Conservation (phyloP, 768 basidiomycete species). For the Leccinum fibrillosum region DNA sequence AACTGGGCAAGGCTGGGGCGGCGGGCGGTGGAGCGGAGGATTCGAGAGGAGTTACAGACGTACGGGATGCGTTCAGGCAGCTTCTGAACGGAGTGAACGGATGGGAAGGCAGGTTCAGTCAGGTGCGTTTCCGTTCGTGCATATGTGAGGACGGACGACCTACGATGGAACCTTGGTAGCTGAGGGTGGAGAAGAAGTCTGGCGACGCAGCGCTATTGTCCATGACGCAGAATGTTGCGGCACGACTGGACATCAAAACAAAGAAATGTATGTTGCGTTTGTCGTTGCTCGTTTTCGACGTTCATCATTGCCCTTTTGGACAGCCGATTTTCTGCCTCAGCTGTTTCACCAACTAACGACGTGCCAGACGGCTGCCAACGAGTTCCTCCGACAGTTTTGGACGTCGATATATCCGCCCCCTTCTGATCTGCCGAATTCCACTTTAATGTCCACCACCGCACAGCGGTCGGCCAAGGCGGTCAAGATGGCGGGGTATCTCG, state of each 20-base stretch:
- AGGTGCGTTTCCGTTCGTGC: constrained; percentile 38
- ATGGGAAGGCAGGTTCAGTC: constrained; percentile 57
- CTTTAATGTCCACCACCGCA: constrained; percentile 43
- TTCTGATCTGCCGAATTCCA: constrained; percentile 45
- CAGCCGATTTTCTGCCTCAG: constrained; percentile 78
- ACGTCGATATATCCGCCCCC: constrained; percentile 76
- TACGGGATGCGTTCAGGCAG: constrained; percentile 46
- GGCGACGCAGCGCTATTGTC: constrained; percentile 63
- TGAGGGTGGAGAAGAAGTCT: constrained; percentile 65
- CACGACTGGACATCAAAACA: constrained; percentile 62
- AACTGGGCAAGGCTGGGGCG: constrained; percentile 34
- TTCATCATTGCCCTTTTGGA: not conserved
- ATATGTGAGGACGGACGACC: too few relatives aligned
- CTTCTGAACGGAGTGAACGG: constrained; percentile 44
- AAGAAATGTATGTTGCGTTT: constrained; percentile 51
- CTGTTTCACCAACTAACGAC: constrained; percentile 82
- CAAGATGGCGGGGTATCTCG: constrained; percentile 85
- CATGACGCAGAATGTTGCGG: constrained; percentile 81
- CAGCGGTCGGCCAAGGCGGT: constrained; percentile 76
- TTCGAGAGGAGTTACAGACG: constrained; percentile 38
- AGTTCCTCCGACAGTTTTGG: constrained; percentile 97
- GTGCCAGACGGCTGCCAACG: constrained; percentile 90
- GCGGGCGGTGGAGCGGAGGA: not conserved
- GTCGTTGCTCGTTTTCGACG: not conserved
- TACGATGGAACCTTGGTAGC: constrained; percentile 32